Conservation (phyloP, 2,329 filamentous ascomycete genomes). For the Dichotomopilus funicola region DNA sequence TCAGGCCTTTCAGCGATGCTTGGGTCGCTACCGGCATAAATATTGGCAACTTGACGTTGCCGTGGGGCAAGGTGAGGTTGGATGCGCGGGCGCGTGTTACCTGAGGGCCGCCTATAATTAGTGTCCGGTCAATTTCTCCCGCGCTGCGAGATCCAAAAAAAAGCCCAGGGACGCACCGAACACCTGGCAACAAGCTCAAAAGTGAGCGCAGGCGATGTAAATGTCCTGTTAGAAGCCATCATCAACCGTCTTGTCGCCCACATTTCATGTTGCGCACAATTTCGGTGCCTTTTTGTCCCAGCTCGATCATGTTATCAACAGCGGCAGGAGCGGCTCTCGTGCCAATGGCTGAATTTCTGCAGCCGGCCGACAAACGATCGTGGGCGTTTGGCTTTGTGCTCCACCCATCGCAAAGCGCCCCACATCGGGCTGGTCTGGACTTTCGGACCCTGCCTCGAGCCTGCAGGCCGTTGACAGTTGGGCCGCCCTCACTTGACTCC, state of each 20-base stretch:
- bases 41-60: conserved; percentile 79
- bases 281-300: not conserved
- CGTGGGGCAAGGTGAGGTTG: conserved; percentile 81
- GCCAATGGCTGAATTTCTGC: conserved; percentile 2
- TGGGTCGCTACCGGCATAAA: conserved; percentile 99
- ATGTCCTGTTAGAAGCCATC: conserved; percentile 46
- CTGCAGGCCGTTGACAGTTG: too few species aligned
- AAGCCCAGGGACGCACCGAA: conserved; percentile 55
- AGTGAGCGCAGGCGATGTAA: conserved; percentile 58
- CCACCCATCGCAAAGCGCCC: not conserved
- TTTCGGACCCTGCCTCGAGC: too few species aligned
- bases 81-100: conserved; percentile 92
- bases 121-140: not conserved
- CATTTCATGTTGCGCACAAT: conserved; percentile 20
- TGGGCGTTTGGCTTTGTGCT: too few species aligned
- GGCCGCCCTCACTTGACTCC: too few species aligned
- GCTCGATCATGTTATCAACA: not conserved
- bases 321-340: not conserved
- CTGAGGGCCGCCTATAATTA: conserved; percentile 39
- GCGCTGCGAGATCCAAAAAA: not conserved
- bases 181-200: conserved; percentile 74
- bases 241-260: conserved; percentile 27
- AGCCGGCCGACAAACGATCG: not conserved
- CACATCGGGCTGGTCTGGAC: not conserved
- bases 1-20: conserved; percentile 89